phyloP scores from a whole-genome alignment of 371 early-diverging fungal genomes.

The Mucor lusitanicus region DNA sequence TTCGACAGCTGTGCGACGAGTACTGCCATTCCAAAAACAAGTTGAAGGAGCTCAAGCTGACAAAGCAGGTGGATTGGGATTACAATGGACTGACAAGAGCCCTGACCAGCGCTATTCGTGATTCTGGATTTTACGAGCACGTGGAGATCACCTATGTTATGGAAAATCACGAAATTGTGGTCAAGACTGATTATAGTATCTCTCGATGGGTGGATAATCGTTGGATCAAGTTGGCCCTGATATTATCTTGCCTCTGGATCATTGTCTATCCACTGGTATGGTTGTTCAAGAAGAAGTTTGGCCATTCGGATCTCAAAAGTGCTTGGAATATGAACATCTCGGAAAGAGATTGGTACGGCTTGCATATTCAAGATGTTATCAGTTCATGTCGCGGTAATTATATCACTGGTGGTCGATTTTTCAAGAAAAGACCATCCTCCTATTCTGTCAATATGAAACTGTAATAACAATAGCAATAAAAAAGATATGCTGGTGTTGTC shows the following conservation, averaged over 20 bases:
- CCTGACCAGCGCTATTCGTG: constrained; percentile 41
- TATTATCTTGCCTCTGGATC: constrained; percentile 46
- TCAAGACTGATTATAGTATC: constrained; percentile 29
- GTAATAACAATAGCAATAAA: too few species aligned
- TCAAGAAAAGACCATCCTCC: neutral
- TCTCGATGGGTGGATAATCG: constrained; percentile 33
- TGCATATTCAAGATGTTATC: constrained; percentile 31
- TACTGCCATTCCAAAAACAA: constrained; percentile 35
- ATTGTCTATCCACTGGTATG: constrained; percentile 35
- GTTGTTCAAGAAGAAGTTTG: constrained; percentile 32
- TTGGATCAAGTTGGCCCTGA: constrained; percentile 26
- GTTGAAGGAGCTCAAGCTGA: constrained; percentile 43
- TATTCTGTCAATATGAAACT: constrained; percentile 1
- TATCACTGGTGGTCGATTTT: neutral
- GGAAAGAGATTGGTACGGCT: constrained; percentile 40
- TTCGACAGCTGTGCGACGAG: constrained; percentile 42
- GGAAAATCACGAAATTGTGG: constrained; percentile 37
- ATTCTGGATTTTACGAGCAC: constrained; percentile 33
- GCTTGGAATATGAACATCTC: constrained; percentile 42
- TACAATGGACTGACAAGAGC: constrained; percentile 37
- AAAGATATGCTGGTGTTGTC: too few species aligned
- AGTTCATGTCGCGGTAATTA: constrained; percentile 9
- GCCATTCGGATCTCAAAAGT: constrained; percentile 39
- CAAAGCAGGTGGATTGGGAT: constrained; percentile 47
- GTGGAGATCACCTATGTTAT: constrained; percentile 36